Conservation (phyloP, 176 grass and related monocot genomes). For the Oryza meyeriana region DNA sequence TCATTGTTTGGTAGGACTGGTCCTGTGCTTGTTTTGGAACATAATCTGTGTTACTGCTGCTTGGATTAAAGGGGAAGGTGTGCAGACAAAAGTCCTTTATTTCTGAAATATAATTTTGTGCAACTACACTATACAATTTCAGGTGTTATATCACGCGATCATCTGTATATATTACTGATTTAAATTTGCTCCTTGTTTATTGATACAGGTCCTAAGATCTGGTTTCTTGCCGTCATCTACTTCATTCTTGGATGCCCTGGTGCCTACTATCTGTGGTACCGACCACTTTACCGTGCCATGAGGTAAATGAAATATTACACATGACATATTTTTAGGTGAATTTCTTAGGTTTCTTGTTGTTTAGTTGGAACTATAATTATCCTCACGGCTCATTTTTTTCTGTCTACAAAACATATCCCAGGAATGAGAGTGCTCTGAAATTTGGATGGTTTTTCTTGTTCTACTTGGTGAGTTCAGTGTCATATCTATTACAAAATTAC, state of each 20-base stretch:
- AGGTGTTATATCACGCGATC: background rate
- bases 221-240: constrained; percentile 75
- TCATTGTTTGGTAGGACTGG: constrained; percentile 39
- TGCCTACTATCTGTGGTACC: constrained; percentile 66
- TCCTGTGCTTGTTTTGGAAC: constrained; percentile 66
- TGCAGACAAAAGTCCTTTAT: background rate
- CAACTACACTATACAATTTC: background rate
- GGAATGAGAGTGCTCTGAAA: constrained; percentile 72
- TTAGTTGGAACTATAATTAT: background rate
- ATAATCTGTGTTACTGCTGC: constrained; percentile 55
- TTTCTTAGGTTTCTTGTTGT: background rate
- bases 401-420: constrained; percentile 24
- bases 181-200: background rate
- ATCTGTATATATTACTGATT: background rate
- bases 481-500: background rate
- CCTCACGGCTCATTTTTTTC: background rate
- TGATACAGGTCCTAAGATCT: constrained; percentile 70
- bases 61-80: constrained; percentile 65
- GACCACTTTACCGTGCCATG: constrained; percentile 74
- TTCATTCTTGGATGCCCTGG: constrained; percentile 71
- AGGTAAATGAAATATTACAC: constrained; percentile 29
- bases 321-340: background rate
- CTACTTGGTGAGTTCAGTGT: constrained; percentile 47
- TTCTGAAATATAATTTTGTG: background rate
- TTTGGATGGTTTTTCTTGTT: constrained; percentile 77